phyloP scores from a whole-genome alignment of 140 eudicot species.

The Eryngium alpinum region DNA sequence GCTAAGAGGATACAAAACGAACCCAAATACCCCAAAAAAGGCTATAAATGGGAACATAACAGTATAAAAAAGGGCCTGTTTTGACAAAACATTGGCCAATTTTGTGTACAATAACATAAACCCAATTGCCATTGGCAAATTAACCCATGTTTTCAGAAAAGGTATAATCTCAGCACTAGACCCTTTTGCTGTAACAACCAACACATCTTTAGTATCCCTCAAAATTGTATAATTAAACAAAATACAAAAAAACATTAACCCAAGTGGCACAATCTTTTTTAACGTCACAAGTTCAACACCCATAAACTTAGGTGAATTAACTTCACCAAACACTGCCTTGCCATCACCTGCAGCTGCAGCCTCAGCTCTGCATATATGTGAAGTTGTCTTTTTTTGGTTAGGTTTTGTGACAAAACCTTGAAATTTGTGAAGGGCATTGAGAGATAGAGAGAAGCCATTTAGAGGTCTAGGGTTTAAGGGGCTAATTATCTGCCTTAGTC shows the following conservation, averaged over 20 bases:
- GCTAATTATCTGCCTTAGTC: slow-evolving; percentile 46
- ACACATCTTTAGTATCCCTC: slow-evolving; percentile 93
- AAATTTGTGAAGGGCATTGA: slow-evolving; percentile 37
- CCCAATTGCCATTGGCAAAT: slow-evolving; percentile 96
- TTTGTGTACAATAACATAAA: slow-evolving; percentile 85
- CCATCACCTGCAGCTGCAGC: slow-evolving; percentile 44
- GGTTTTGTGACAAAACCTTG: slow-evolving; percentile 35
- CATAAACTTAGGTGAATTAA: slow-evolving; percentile 53
- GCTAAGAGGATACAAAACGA: slow-evolving; percentile 87
- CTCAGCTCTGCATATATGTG: slow-evolving; percentile 51
- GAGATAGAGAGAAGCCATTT: slow-evolving; percentile 25
- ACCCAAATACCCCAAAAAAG: slow-evolving; percentile 96
- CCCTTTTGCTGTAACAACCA: slow-evolving; percentile 90
- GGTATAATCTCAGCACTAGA: slow-evolving; percentile 99
- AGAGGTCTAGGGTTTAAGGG: slow-evolving; percentile 29
- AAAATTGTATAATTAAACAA: slow-evolving; percentile 86
- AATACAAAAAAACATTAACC: slow-evolving; percentile 90
- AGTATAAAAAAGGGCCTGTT: slow-evolving; percentile 70
- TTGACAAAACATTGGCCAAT: slow-evolving; percentile 81
- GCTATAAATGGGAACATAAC: slow-evolving; percentile 69
- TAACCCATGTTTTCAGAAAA: slow-evolving; percentile 85
- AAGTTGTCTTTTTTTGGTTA: slow-evolving; percentile 26
- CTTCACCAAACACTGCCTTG: slow-evolving; percentile 34
- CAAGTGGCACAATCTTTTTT: slow-evolving; percentile 87
- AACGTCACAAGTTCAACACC: slow-evolving; percentile 68